phyloP scores from a whole-genome alignment of 805 yeast species.

The Yarrowia alimentaria region DNA sequence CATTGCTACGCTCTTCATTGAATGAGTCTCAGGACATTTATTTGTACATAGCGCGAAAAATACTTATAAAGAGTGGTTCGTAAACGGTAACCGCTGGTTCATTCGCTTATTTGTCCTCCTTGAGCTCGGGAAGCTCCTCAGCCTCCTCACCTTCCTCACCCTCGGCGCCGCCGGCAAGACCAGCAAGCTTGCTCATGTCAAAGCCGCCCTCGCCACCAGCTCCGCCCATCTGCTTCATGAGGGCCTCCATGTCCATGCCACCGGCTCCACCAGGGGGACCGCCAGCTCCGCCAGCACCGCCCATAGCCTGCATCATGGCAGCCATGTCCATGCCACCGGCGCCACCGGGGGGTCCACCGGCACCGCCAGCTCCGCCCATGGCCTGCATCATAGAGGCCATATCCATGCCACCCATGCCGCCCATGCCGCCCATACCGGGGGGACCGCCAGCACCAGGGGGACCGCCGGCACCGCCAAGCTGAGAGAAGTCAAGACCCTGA shows the following conservation, averaged over 20 bases:
- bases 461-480: slow-evolving; percentile 45
- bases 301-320: slow-evolving; percentile 28
- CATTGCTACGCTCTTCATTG: no score
- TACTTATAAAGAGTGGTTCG: slow-evolving; percentile 2
- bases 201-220: slow-evolving; percentile 37
- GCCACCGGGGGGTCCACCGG: slow-evolving; percentile 35
- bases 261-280: slow-evolving; percentile 33
- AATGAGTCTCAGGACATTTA: no score
- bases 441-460: slow-evolving; percentile 37
- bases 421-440: slow-evolving; percentile 44
- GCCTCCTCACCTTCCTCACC: slow-evolving; percentile 20
- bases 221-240: slow-evolving; percentile 30
- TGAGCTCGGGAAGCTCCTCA: slow-evolving; percentile 28
- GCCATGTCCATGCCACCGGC: slow-evolving; percentile 30
- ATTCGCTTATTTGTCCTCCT: slow-evolving; percentile 27
- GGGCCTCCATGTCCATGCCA: slow-evolving; percentile 30
- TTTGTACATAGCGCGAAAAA: slow-evolving; percentile 7
- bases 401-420: slow-evolving; percentile 32
- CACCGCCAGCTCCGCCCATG: slow-evolving; percentile 34
- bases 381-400: slow-evolving; percentile 29
- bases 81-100: not conserved
- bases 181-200: slow-evolving; percentile 35
- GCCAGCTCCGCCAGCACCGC: slow-evolving; percentile 35
- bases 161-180: slow-evolving; percentile 29
- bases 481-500: slow-evolving; percentile 43